These are phyloP conservation scores for Inonotus hispidus DNA, from an alignment of 1,284 basidiomycete species.

Conservation along the genomic window DNA sequence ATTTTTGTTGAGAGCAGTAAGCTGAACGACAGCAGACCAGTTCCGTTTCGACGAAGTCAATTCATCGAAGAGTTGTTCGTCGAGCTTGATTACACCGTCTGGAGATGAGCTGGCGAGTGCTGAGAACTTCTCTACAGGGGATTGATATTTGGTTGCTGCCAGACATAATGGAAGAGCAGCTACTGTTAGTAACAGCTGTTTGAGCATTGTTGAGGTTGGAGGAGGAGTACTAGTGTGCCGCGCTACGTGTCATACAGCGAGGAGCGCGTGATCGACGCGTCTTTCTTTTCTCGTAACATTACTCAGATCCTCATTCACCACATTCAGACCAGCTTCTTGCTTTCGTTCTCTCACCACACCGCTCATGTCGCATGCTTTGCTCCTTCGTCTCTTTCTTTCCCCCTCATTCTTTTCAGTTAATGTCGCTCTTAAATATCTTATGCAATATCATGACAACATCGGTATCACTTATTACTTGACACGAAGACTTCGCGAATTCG, in stretches of 20 bases:
- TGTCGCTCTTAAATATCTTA: conserved; percentile 86
- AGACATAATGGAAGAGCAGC: conserved; percentile 40
- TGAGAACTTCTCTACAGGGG: conserved; percentile 48
- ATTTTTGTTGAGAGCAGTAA: conserved; percentile 79
- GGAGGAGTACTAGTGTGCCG: conserved; percentile 2
- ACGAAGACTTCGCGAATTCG: conserved; percentile 71
- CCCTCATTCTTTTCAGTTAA: conserved; percentile 89
- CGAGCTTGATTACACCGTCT: conserved; percentile 77
- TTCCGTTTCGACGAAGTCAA: conserved; percentile 69
- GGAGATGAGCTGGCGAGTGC: conserved; percentile 57
- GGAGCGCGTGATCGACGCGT: conserved; percentile 8
- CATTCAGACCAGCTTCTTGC: background rate
- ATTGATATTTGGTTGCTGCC: conserved; percentile 32
- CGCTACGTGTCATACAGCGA: conserved; percentile 5
- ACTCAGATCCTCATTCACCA: too few relatives aligned
- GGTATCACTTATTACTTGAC: conserved; percentile 96
- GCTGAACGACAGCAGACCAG: conserved; percentile 78
- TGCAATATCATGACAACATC: conserved; percentile 86
- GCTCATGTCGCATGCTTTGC: conserved; percentile 54
- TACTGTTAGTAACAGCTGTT: conserved; percentile 39
- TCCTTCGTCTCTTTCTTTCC: conserved; percentile 84
- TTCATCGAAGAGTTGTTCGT: conserved; percentile 70
- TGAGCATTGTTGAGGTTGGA: conserved; percentile 31
- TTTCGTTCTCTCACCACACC: background rate
- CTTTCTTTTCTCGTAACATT: background rate